Evolutionary conservation across 441 rosid species (phyloP), one percentile per base, ranked within the genome.

Genomic region (Populus hybrid): DNA sequence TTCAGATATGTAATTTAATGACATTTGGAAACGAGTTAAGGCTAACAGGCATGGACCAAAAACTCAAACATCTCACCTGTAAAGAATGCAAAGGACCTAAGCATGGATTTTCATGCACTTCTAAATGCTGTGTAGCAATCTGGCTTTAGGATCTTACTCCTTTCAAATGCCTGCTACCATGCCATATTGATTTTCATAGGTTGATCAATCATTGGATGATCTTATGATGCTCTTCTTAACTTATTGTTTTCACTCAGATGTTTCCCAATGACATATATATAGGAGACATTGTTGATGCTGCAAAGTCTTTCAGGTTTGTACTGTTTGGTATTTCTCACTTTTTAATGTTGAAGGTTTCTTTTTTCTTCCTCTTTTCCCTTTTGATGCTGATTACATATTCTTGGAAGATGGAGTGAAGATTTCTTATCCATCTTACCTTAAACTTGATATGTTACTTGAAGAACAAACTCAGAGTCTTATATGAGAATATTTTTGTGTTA

Each of bases 251-350:
- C 79, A 21, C 71, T 38, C 91, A 94, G 98, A 94, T 96, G 19
- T 87, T 96, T 83, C 99, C 98, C 16, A 88, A 87, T 85, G 97
- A 96, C 63, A 83, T 92, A 28, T 85, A 86, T 79, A 88, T 94
- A 69, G 90, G 86, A n/a, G 95, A 92, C 84, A 89, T 94, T 61
- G 74, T 90, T 75, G 96, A 91, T 81, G 93, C 91, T 72, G 84
- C 92, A 71, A 91, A 92, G 83, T 84, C 94, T 77, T 89, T 84
- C 91, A 93, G 99, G 98, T 96, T 76, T 81, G 87, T 79, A 2
- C 21, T 35, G 77, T 70, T 35, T 24, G 59, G 9, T 70, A 76
- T 73, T 71, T 64, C 64, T 79, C 69, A 59, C 26, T 19, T 66
- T 84, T 77, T 18, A 8, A 11, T 9, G 18, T 6, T 1, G 10